Evolutionary conservation across 1,284 basidiomycete species (phyloP).

Genomic region (Marasmius oreades): DNA sequence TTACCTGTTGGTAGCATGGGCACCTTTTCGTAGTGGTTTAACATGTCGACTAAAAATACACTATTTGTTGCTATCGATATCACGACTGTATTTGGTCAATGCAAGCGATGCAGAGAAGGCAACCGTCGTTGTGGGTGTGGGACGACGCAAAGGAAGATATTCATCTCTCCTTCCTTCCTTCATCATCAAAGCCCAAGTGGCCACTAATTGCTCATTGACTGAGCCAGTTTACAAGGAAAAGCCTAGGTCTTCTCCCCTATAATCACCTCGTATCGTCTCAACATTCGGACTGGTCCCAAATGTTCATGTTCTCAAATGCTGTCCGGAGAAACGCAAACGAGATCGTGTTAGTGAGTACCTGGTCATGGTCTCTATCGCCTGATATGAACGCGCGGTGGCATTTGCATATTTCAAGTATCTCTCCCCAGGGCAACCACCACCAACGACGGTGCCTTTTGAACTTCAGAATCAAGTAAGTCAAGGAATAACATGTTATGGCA

Average conservation of each 20-base stretch:
- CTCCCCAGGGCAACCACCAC: slow-evolving; percentile 23
- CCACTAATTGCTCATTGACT: background rate
- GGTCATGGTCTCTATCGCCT: too few species aligned
- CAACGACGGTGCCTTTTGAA: slow-evolving; percentile 32
- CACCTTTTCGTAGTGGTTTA: background rate
- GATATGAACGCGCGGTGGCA: too few species aligned
- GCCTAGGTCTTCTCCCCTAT: slow-evolving; percentile 7
- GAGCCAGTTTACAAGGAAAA: background rate
- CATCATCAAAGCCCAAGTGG: background rate
- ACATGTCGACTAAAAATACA: background rate
- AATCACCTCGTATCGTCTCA: background rate
- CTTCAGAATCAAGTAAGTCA: slow-evolving; percentile 27
- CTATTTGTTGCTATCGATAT: background rate
- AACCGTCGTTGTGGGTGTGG: background rate
- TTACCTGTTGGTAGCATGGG: slow-evolving; percentile 53
- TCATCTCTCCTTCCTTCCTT: background rate
- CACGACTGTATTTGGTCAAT: background rate
- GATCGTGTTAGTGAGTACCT: slow-evolving; percentile 28
- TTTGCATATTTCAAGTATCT: slow-evolving; percentile 25
- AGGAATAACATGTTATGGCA: background rate
- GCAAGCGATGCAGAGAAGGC: background rate
- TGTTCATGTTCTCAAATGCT: background rate
- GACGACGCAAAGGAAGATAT: background rate
- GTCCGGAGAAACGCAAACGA: slow-evolving; percentile 19
- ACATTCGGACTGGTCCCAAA: background rate